Evolutionary conservation across 495 filamentous ascomycete species (phyloP), one percentile per base, ranked within the genome.

Genomic region (Neurospora tetrasperma): DNA sequence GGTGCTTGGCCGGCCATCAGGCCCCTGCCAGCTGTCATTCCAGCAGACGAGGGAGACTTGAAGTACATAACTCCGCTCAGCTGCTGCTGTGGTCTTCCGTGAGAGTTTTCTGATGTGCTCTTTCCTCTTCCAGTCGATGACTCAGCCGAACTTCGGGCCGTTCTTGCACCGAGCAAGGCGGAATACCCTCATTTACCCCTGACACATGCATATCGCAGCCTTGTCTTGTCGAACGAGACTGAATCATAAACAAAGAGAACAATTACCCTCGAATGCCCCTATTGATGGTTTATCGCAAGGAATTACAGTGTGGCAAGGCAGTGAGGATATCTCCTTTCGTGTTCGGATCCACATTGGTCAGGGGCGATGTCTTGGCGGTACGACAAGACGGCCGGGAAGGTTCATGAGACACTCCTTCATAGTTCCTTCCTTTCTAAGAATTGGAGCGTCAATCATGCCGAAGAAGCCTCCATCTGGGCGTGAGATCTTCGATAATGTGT

Each of bases 401-500:
- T 35, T 8, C 54, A 16, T 14, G 54, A 62, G 27, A 62, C 54
- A 66, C 54, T 66, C 54, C 1, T 1, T 18, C 54, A 18, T 66
- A 66, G 20, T 66, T 38, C 31, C 14, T 66, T 66, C 31, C 27
- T 16, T 38, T 62, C 12, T 31, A 2, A 16, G 0, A 5, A 14
- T 3, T 18, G 6, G 6, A 18, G 35, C 12, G 3, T 9, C 0
- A 5, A 18, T 18, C 0, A 0, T 9, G 8, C 7, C 2, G 2
- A 3, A 18, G 4, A 9, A 8, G 7, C 12, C 0, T 38, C 35
- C 2, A 0, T 2, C 2, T 2, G 0, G n/a, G 5, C 0, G 23
- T 35, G 4, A 0, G 0, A 66, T 1, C 1, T 0, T 18, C 54
- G 1, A 0, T 16, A 6, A 8, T 66, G 54, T 59, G 0, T 31